Percentiles rank a stretch among this genome's conserved stretches.
Conservation (phyloP, 495 filamentous ascomycete species). For the Penicillium daleae region DNA sequence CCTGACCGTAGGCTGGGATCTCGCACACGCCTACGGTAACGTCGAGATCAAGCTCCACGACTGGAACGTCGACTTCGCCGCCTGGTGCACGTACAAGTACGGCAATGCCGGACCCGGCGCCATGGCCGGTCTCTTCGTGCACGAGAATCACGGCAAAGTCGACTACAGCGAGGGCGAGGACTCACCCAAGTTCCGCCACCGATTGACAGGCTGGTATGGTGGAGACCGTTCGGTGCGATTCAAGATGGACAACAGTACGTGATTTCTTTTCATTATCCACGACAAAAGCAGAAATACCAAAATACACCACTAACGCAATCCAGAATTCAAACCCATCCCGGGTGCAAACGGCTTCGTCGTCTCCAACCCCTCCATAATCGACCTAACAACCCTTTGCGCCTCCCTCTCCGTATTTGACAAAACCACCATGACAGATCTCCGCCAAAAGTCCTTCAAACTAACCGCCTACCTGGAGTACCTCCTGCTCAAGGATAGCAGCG, state of each 20-base stretch:
- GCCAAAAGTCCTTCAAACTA: constrained; percentile 73
- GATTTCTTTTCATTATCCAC: background rate
- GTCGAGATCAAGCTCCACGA: constrained; percentile 80
- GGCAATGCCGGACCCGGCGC: constrained; percentile 86
- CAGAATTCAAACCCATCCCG: constrained; percentile 72
- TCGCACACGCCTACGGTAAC: constrained; percentile 95
- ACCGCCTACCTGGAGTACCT: constrained; percentile 81
- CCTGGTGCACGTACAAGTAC: constrained; percentile 98
- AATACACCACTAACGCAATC: constrained; percentile 21
- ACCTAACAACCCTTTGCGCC: constrained; percentile 67
- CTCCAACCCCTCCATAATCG: constrained; percentile 63
- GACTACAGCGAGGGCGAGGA: constrained; percentile 51
- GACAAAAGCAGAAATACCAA: too few species aligned
- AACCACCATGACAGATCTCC: constrained; percentile 69
- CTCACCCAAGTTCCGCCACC: constrained; percentile 52
- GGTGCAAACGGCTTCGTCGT: constrained; percentile 66
- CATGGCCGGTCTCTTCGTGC: constrained; percentile 87
- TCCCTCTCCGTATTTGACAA: constrained; percentile 76
- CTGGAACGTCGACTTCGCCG: constrained; percentile 94
- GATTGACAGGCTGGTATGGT: constrained; percentile 90
- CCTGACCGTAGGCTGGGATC: constrained; percentile 88
- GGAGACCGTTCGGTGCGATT: constrained; percentile 77
- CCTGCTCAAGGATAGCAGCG: constrained; percentile 53
- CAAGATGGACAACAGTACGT: constrained; percentile 70
- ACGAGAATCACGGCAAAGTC: constrained; percentile 68